Percentiles rank a stretch among this genome's conserved stretches.
Evolutionary conservation across 1,139 yeast genomes (phyloP).

Genomic region (Hansenula sp.): DNA sequence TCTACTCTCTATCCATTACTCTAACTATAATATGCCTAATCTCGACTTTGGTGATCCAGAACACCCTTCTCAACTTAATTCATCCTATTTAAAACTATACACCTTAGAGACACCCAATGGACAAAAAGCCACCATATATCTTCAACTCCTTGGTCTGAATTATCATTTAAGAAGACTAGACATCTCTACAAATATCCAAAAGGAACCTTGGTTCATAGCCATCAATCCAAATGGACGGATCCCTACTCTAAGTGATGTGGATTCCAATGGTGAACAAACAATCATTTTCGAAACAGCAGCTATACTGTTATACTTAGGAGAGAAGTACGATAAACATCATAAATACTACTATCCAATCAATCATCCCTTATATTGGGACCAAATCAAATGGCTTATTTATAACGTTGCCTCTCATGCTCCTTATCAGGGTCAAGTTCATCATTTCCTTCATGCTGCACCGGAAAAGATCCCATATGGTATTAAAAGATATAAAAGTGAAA

Average conservation of each 20-base stretch:
- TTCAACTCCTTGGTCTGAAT: slow-evolving; percentile 43
- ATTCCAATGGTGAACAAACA: slow-evolving; percentile 33
- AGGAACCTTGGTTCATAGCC: slow-evolving; percentile 47
- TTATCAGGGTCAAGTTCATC: slow-evolving; percentile 50
- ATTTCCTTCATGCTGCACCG: slow-evolving; percentile 37
- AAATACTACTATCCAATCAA: slow-evolving; percentile 42
- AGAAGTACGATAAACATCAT: slow-evolving; percentile 48
- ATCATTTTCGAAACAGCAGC: slow-evolving; percentile 55
- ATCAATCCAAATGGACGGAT: slow-evolving; percentile 59
- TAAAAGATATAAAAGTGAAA: slow-evolving; percentile 42
- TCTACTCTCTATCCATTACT: too few species aligned
- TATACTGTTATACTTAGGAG: slow-evolving; percentile 49
- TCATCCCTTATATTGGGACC: slow-evolving; percentile 40
- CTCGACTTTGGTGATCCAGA: slow-evolving; percentile 31
- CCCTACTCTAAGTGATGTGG: slow-evolving; percentile 49
- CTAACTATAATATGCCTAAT: too few species aligned
- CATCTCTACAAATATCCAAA: slow-evolving; percentile 36
- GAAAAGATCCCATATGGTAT: slow-evolving; percentile 44
- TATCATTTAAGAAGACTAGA: slow-evolving; percentile 42
- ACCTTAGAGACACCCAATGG: slow-evolving; percentile 56
- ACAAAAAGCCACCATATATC: slow-evolving; percentile 40
- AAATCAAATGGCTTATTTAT: slow-evolving; percentile 46
- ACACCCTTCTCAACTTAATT: slow-evolving; percentile 21
- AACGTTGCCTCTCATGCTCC: slow-evolving; percentile 51
- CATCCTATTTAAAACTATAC: slow-evolving; percentile 39